These are phyloP conservation scores for Nepenthes mirabilis DNA, from an alignment of 148 eudicot species.

Conservation along the genomic window DNA sequence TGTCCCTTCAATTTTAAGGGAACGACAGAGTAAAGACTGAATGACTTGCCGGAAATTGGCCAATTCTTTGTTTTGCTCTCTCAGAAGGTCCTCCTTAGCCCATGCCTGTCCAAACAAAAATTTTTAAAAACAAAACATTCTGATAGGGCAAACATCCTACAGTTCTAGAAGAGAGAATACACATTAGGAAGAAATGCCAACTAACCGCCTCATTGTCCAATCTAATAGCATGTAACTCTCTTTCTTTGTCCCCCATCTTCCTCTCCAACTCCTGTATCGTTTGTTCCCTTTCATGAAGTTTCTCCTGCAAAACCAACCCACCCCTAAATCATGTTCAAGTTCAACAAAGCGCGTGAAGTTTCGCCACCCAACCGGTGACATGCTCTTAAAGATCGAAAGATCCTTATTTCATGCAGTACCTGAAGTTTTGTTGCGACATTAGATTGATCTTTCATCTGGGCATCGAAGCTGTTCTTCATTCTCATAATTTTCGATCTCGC, in stretches of 20 bases:
- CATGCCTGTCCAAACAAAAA: slow-evolving; percentile 48
- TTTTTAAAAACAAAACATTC: slow-evolving; percentile 1
- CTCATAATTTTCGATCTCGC: slow-evolving; percentile 52
- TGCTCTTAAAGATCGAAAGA: neutral
- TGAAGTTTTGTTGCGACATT: slow-evolving; percentile 48
- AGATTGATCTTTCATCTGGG: slow-evolving; percentile 52
- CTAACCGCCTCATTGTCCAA: slow-evolving; percentile 77
- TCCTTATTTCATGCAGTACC: slow-evolving; percentile 21
- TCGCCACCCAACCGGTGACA: neutral
- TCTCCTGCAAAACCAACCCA: slow-evolving; percentile 44
- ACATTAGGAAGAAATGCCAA: slow-evolving; percentile 4
- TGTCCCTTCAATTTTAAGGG: neutral
- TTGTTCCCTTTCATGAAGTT: slow-evolving; percentile 68
- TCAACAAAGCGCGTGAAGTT: no score
- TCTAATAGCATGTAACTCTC: slow-evolving; percentile 78
- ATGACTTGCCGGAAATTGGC: slow-evolving; percentile 59
- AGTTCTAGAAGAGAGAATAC: neutral
- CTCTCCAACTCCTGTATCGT: slow-evolving; percentile 57
- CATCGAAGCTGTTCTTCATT: slow-evolving; percentile 48
- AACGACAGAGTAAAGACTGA: neutral
- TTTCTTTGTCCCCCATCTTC: slow-evolving; percentile 66
- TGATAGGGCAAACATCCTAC: neutral
- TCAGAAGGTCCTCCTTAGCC: slow-evolving; percentile 91
- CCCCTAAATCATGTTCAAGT: neutral
- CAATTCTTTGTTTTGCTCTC: slow-evolving; percentile 84